Conservation (phyloP, 1,284 basidiomycete genomes). For the Boletellus dicymbophilus region DNA sequence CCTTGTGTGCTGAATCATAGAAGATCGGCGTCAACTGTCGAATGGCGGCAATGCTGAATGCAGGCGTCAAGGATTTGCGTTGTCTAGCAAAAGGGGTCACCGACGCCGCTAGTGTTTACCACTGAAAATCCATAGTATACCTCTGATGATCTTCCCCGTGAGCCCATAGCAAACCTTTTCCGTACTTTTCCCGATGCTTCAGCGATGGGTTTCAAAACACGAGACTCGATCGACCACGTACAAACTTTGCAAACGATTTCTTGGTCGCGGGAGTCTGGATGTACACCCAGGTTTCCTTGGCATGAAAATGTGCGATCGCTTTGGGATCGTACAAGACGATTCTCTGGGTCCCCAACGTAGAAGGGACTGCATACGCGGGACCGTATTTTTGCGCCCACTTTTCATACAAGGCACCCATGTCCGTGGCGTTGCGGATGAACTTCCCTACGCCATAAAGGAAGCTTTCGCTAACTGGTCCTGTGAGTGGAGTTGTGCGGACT, state of each 20-base stretch:
- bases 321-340: slow-evolving; percentile 41
- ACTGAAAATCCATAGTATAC: neutral
- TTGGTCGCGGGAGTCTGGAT: slow-evolving; percentile 40
- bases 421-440: neutral
- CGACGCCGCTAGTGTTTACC: too few species aligned
- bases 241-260: slow-evolving; percentile 44
- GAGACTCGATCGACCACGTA: too few species aligned
- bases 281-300: slow-evolving; percentile 50
- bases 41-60: neutral
- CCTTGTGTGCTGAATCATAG: slow-evolving; percentile 26
- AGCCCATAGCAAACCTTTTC: slow-evolving; percentile 17
- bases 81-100: too few species aligned
- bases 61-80: slow-evolving; percentile 25
- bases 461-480: slow-evolving; percentile 13
- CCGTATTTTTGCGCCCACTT: slow-evolving; percentile 13
- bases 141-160: slow-evolving; percentile 20
- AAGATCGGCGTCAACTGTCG: neutral
- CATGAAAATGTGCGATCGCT: slow-evolving; percentile 28
- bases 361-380: slow-evolving; percentile 32
- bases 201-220: too few species aligned
- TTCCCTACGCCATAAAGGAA: slow-evolving; percentile 15
- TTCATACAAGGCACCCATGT: slow-evolving; percentile 15
- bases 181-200: too few species aligned
- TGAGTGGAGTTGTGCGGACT: neutral
- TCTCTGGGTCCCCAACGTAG: slow-evolving; percentile 39